phyloP scores from a whole-genome alignment of 768 basidiomycete genomes.

The Rhodotorula toruloides region DNA sequence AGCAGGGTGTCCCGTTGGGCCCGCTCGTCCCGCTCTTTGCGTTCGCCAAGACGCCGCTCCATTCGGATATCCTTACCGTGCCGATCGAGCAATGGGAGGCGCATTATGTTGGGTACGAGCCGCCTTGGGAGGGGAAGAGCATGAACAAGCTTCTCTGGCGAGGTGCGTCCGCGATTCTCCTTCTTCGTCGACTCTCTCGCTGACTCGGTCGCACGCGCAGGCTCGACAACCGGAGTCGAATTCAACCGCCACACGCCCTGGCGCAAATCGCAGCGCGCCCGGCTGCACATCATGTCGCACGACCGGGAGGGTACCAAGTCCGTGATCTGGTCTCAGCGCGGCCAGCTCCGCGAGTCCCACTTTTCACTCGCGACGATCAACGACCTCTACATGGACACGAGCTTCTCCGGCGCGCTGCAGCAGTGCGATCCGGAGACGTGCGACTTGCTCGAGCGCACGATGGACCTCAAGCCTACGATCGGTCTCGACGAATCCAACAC shows the following conservation, averaged over 20 bases:
- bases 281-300: constrained; percentile 47
- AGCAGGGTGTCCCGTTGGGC: constrained; percentile 36
- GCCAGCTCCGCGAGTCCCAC: constrained; percentile 38
- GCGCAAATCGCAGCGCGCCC: constrained; percentile 47
- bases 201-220: background rate
- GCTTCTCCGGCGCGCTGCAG: constrained; percentile 39
- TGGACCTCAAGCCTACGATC: constrained; percentile 42
- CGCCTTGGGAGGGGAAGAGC: constrained; percentile 47
- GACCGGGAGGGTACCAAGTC: constrained; percentile 46
- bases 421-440: constrained; percentile 43
- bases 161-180: constrained; percentile 35
- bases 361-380: constrained; percentile 34
- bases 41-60: constrained; percentile 77
- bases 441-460: constrained; percentile 33
- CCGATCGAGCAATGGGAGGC: constrained; percentile 83
- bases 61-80: constrained; percentile 82
- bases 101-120: constrained; percentile 42
- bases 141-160: constrained; percentile 49
- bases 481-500: constrained; percentile 36
- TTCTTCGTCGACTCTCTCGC: background rate
- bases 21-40: constrained; percentile 61
- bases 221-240: constrained; percentile 48
- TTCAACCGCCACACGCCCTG: constrained; percentile 48
- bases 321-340: constrained; percentile 46
- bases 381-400: constrained; percentile 41